Evolutionary conservation across 2,329 filamentous ascomycete species (phyloP), one percentile per base, ranked within the genome.

Genomic region (Arthroderma sp.): DNA sequence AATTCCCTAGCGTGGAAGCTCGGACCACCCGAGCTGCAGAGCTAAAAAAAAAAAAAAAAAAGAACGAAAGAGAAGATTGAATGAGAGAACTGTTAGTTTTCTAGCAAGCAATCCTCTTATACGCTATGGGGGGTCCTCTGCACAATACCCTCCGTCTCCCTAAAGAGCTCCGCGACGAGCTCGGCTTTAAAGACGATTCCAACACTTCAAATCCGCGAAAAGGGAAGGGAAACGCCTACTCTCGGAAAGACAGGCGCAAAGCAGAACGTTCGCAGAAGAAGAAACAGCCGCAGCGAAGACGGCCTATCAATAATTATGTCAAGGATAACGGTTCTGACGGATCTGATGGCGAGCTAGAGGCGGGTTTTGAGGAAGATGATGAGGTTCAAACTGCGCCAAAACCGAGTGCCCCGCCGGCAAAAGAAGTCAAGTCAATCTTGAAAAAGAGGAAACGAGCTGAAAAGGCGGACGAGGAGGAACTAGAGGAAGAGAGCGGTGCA

Each of bases 181-280:
- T 69, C 22, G 65, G 64, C 0, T 55, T 67, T n/a, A 55, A 53
- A 28, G 64, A 64, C 50, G 52, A 50, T 4, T 27, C 15, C 30
- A 41, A 38, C 4, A 59, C 60, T 42, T 59, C 60, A 5, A 57
- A 57, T 48, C 56, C 57, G 22, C 54, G 49, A 11, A 38, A 47
- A 36, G 40, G 36, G 9, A 34, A 48, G 42, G 49, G 49, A 29
- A 33, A 43, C 29, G 46, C 60, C 27, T 49, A 52, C 29, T 52
- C 57, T 38, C 72, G 81, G 52, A 84, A 83, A 65, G 78, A 83
- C 44, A 72, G 75, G 47, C 74, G 83, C 45, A 85, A 80, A 57
- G 73, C 73, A 10, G 77, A 83, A 53, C 72, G 83, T 44, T 65
- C 69, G 22, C 69, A 76, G 53, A 83, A 78, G 60, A 82, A 76